Evolutionary conservation across 768 basidiomycete genomes (phyloP), one percentile per base, ranked within the genome.

Genomic region (Bullera alba): DNA sequence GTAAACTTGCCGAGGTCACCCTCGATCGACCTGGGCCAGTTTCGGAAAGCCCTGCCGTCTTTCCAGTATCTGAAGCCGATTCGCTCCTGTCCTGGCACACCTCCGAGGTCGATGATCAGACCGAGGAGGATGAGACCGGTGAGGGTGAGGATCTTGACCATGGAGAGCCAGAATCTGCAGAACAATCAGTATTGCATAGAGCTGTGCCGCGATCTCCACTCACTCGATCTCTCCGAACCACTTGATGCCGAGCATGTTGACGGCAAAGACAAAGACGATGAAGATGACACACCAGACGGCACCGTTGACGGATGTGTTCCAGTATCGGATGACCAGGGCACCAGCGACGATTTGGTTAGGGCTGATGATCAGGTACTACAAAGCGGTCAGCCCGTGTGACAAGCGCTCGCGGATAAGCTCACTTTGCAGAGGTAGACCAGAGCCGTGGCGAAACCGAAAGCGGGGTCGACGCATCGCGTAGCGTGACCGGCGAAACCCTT

Each of bases 51-150:
- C 4, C 47, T 42, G 21, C 61, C 61, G 46, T 69, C 44, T 60
- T 66, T 68, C 74, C 67, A 58, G 56, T 69, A 69, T 5, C 60
- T 45, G 67, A 78, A 76, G 2, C 79, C 81, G 46, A 79, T 71
- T 25, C 80, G 75, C 53, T 81, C 79, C 34, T 77, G 76, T 14
- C 73, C 74, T 5, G 81, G 79, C 0, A 77, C 80, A 30, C 81
- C 82, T 25, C 81, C 81, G 4, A 81, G 73, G 52, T 81, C 78
- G 52, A 80, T 76, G 36, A 65, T 60, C 27, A 63, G 50, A 12
- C 60, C 63, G 27, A 65, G 57, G 41, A 72, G 51, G 58, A 75
- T 73, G 12, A 76, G 58, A 14, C 75, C 73, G 28, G 69, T 60
- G 38, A 71, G 60, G 16, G 72, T 60, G 29, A 56, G 53, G 51